Conservation (phyloP, 2,329 filamentous ascomycete genomes). For the Talaromyces rugulosus region DNA sequence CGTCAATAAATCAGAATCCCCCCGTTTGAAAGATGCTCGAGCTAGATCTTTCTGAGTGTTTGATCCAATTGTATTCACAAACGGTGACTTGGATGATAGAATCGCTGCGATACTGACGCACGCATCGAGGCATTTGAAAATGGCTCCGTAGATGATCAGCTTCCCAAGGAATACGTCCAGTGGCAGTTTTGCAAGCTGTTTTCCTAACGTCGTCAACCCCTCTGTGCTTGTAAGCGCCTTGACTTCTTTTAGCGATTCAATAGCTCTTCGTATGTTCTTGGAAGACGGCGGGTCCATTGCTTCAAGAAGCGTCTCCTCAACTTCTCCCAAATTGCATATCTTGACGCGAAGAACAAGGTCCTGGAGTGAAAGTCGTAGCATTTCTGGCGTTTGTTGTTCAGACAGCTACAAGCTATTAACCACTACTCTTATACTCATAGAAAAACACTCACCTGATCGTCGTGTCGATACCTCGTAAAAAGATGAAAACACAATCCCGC, state of each 20-base stretch:
- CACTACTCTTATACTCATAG: background rate
- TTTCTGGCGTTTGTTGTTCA: slow-evolving; percentile 93
- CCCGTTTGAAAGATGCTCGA: slow-evolving; percentile 71
- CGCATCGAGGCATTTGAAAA: slow-evolving; percentile 90
- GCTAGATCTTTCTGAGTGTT: slow-evolving; percentile 77
- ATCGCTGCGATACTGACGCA: slow-evolving; percentile 89
- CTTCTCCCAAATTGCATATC: slow-evolving; percentile 91
- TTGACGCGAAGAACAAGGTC: slow-evolving; percentile 95
- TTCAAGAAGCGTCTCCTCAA: slow-evolving; percentile 81
- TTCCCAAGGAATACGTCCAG: slow-evolving; percentile 95
- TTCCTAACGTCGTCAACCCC: slow-evolving; percentile 79
- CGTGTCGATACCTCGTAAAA: slow-evolving; percentile 86
- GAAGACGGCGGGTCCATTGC: slow-evolving; percentile 85
- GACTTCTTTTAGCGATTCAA: slow-evolving; percentile 90
- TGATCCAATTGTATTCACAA: slow-evolving; percentile 79
- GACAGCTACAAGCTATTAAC: slow-evolving; percentile 56
- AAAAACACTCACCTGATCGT: slow-evolving; percentile 51
- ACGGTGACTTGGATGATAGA: slow-evolving; percentile 90
- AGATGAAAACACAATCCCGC: slow-evolving; percentile 93
- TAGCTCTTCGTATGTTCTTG: slow-evolving; percentile 88
- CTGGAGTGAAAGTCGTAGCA: slow-evolving; percentile 88
- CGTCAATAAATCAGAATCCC: slow-evolving; percentile 88
- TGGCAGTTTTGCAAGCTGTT: slow-evolving; percentile 81
- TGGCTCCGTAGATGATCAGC: slow-evolving; percentile 76
- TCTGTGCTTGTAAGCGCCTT: slow-evolving; percentile 78